Conservation (phyloP, 768 basidiomycete species). For the Trametopsis cervina region DNA sequence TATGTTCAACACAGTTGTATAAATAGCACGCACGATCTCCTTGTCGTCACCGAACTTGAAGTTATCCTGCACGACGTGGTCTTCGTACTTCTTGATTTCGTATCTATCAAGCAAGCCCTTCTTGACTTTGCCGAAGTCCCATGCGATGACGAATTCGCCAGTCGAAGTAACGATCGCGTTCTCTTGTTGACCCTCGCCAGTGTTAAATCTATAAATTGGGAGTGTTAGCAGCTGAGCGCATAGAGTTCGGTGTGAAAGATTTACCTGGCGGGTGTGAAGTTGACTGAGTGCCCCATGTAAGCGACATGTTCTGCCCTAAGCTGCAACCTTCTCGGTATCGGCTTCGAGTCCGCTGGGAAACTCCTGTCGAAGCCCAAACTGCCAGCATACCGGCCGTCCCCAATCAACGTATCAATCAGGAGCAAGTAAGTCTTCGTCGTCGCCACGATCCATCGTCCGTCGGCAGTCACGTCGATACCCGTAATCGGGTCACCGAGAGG, state of each 20-base stretch:
- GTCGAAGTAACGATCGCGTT: conserved; percentile 94
- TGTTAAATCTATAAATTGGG: conserved; percentile 69
- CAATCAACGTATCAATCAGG: conserved; percentile 92
- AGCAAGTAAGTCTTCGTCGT: conserved; percentile 93
- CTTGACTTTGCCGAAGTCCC: conserved; percentile 97
- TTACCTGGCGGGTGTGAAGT: conserved; percentile 91
- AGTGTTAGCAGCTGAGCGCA: conserved; percentile 1
- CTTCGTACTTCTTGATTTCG: conserved; percentile 95
- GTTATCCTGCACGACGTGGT: conserved; percentile 91
- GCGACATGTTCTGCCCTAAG: conserved; percentile 88
- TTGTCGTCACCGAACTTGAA: conserved; percentile 98
- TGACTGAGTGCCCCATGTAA: conserved; percentile 84
- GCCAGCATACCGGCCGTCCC: conserved; percentile 80
- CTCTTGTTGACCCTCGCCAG: conserved; percentile 81
- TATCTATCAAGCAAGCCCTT: conserved; percentile 87
- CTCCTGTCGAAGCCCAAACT: conserved; percentile 86
- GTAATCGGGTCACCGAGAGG: conserved; percentile 93
- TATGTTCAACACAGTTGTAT: conserved; percentile 4
- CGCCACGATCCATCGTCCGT: conserved; percentile 92
- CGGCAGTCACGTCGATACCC: conserved; percentile 90
- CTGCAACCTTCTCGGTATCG: conserved; percentile 81
- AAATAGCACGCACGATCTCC: conserved; percentile 66
- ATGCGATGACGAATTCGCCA: conserved; percentile 87
- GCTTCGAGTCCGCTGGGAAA: conserved; percentile 93
- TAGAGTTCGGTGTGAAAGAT: conserved; percentile 6